Percentiles rank a stretch among this genome's conserved stretches.
These are phyloP conservation scores for Acer saccharum DNA, from an alignment of 345 rosid species.

Conservation along the genomic window DNA sequence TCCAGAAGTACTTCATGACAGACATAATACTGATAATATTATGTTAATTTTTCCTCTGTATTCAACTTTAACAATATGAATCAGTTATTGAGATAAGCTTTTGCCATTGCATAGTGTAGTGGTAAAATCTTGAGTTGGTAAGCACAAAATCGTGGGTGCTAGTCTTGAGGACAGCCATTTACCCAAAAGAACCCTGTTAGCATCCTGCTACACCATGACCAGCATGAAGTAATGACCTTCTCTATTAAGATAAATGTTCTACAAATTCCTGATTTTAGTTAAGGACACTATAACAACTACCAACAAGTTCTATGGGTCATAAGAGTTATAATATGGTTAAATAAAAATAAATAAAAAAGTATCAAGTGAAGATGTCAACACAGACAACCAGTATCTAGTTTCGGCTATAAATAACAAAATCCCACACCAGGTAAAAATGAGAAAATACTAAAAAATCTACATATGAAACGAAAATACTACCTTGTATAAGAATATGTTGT, in stretches of 20 bases:
- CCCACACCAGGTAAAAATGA: not conserved
- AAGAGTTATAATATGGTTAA: not conserved
- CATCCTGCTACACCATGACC: not conserved
- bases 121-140: not conserved
- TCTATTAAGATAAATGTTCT: not conserved
- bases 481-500: constrained; percentile 42
- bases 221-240: not conserved
- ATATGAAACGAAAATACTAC: constrained; percentile 32
- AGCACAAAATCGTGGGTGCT: not conserved
- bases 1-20: not conserved
- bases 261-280: constrained; percentile 1
- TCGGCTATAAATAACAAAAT: constrained; percentile 3
- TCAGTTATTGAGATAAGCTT: not conserved
- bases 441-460: not conserved
- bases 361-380: not conserved
- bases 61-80: not conserved
- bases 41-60: not conserved
- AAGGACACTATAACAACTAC: not conserved
- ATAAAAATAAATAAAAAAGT: not conserved
- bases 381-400: not conserved
- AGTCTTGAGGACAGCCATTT: not conserved
- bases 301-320: not conserved
- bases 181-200: not conserved
- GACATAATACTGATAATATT: not conserved
- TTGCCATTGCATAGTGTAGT: not conserved